These are phyloP conservation scores for Stachybotrys chartarum DNA, from an alignment of 2,329 filamentous ascomycete species.

Conservation along the genomic window DNA sequence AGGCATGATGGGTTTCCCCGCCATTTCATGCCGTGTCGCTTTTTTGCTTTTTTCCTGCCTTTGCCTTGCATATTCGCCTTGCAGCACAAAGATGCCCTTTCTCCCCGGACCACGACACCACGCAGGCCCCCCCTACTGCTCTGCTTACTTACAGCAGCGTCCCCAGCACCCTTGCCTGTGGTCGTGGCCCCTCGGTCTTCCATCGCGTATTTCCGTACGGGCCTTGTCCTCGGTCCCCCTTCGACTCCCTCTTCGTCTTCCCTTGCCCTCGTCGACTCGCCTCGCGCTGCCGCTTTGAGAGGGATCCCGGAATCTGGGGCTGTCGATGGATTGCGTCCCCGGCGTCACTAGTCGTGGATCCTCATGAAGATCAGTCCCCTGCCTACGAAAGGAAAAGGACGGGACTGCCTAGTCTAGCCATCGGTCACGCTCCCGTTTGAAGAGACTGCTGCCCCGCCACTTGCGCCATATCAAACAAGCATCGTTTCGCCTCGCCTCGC, in stretches of 20 bases:
- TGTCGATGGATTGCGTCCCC: background rate
- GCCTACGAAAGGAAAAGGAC: no score
- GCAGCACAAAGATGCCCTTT: no score
- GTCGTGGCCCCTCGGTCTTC: background rate
- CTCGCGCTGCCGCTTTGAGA: background rate
- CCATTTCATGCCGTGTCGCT: background rate
- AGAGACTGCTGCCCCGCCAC: background rate
- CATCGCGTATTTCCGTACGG: background rate
- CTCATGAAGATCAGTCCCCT: background rate
- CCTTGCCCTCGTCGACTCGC: background rate
- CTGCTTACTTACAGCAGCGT: background rate
- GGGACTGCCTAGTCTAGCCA: no score
- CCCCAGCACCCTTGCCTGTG: background rate
- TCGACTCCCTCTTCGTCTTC: background rate
- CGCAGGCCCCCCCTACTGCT: background rate
- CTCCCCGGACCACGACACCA: background rate
- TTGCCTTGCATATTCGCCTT: background rate
- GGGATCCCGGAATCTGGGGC: background rate
- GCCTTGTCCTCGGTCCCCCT: background rate
- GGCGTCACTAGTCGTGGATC: background rate
- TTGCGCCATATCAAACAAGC: background rate
- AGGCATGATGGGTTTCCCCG: background rate
- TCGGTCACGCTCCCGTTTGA: no score
- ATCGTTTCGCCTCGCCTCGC: background rate
- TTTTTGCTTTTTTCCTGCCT: background rate